A percentile compares a stretch with the other conserved stretches of the same genome.
Evolutionary conservation across 2,329 filamentous ascomycete genomes (phyloP).

Genomic region (Aspergillus vadensis): DNA sequence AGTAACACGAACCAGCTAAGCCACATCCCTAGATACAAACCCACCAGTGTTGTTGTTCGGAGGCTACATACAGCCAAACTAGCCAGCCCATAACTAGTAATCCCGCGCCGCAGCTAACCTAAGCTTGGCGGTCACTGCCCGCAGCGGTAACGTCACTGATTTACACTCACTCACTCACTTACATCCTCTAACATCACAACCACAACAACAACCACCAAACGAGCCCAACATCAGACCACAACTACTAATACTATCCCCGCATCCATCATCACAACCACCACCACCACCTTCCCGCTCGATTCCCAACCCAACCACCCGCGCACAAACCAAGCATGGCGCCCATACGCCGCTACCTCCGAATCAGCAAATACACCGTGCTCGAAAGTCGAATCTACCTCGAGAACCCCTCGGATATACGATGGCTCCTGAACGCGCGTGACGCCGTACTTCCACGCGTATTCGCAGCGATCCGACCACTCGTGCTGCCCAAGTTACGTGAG

Average conservation of each 20-base stretch:
- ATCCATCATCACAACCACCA: background rate
- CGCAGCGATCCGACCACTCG: slow-evolving; percentile 77
- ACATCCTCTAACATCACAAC: too few relatives aligned
- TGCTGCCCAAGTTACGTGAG: slow-evolving; percentile 88
- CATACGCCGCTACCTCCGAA: slow-evolving; percentile 83
- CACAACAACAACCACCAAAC: too few relatives aligned
- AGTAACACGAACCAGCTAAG: too few relatives aligned
- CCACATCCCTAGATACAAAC: too few relatives aligned
- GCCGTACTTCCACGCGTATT: slow-evolving; percentile 81
- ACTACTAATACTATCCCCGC: background rate
- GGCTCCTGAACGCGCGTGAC: slow-evolving; percentile 78
- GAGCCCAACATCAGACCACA: too few relatives aligned
- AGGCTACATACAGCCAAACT: too few relatives aligned
- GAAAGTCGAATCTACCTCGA: slow-evolving; percentile 96
- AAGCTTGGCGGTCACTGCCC: too few relatives aligned
- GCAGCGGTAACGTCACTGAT: too few relatives aligned
- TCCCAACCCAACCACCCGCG: background rate
- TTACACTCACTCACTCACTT: too few relatives aligned
- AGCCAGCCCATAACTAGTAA: too few relatives aligned
- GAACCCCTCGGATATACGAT: slow-evolving; percentile 76
- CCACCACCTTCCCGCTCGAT: background rate
- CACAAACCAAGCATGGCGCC: slow-evolving; percentile 68
- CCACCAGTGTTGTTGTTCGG: too few relatives aligned
- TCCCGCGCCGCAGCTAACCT: too few relatives aligned
- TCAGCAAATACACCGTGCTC: slow-evolving; percentile 91